Base-by-base conservation (phyloP, 1,284 basidiomycete species). In the Farysia itapuensis region DNA sequence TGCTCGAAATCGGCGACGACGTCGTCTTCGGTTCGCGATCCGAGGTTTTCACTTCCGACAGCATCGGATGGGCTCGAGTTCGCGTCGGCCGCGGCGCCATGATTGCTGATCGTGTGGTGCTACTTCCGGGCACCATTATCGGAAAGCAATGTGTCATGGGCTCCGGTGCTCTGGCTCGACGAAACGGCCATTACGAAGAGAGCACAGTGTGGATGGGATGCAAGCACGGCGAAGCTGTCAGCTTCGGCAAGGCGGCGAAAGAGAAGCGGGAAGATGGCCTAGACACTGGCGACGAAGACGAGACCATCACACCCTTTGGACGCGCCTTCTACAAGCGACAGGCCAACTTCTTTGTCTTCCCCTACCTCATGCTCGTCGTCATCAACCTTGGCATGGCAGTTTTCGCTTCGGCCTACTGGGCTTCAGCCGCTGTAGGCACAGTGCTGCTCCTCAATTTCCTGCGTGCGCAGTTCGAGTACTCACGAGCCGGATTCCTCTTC, bases 161-260 rank as follows among this genome's bases (percentile, higher is more conserved):
- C 14, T 76, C 74, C 2, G 74, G 74, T 35, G 74, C 74, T 5
- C 47, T 76, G 20, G 61, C 72, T 8, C 67, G 72, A 21, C 69
- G 74, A 20, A 73, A 73, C 28, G 74, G 74, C 22, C 67, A 66
- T 47, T 76, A 76, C 50, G 74, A 76, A 40, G 74, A 76, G 42
- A 52, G 67, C 36, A 70, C 70, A 14, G 74, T 76, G 12, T 76
- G 74, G 74, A 76, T 76, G 74, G 74, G 74, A 19, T 56, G 63
- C 36, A 76, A 76, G 67, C 74, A 76, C 30, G 74, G 74, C 34
- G 70, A 75, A 46, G 74, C 74, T 9, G 74, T 76, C 57, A 73
- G 70, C 54, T 76, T 76, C 33, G 74, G 74, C 26, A 70, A 70
- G 37, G 63, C 66, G 2, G 50, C 57, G 0, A 43, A 49, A 18